phyloP scores from a whole-genome alignment of 768 basidiomycete species.

The Xerocomus spinulosus region DNA sequence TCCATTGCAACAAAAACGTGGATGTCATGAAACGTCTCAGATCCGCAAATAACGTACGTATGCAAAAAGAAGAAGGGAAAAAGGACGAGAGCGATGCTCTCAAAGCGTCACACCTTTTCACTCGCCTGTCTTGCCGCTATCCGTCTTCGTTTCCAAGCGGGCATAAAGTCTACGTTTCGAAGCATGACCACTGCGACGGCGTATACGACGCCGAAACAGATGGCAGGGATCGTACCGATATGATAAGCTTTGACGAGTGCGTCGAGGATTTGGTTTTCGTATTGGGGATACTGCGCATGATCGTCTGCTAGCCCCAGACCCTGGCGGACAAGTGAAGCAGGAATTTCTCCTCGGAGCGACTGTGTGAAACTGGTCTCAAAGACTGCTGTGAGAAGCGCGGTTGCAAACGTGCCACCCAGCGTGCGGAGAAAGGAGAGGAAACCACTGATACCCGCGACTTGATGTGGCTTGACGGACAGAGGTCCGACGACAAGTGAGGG shows the following conservation, averaged over 20 bases:
- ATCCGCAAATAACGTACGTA: slow-evolving; percentile 16
- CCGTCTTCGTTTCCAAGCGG: slow-evolving; percentile 30
- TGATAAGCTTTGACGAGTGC: slow-evolving; percentile 34
- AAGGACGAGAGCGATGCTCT: slow-evolving; percentile 6
- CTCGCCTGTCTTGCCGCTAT: slow-evolving; percentile 23
- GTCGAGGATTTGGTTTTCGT: slow-evolving; percentile 28
- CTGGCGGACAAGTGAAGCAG: slow-evolving; percentile 27
- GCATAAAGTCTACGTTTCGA: slow-evolving; percentile 30
- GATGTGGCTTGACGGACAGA: slow-evolving; percentile 32
- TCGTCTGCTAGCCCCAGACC: slow-evolving; percentile 30
- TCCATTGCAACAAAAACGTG: no score
- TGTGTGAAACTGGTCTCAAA: slow-evolving; percentile 32
- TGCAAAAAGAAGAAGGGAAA: slow-evolving; percentile 14
- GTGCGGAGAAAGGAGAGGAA: slow-evolving; percentile 34
- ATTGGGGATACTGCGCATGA: slow-evolving; percentile 30
- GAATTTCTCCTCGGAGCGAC: slow-evolving; percentile 25
- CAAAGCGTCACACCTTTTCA: slow-evolving; percentile 8
- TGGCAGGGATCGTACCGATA: slow-evolving; percentile 30
- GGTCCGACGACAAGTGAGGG: slow-evolving; percentile 34
- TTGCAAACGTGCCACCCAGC: slow-evolving; percentile 33
- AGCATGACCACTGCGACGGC: slow-evolving; percentile 29
- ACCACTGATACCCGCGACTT: slow-evolving; percentile 34
- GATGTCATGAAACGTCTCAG: not conserved
- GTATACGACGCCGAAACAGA: slow-evolving; percentile 32
- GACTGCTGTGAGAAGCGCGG: slow-evolving; percentile 33